Percentiles rank a stretch among this genome's conserved stretches.
phyloP scores from a whole-genome alignment of 2,329 filamentous ascomycete species.

The Lasiodiplodia hormozganensis region DNA sequence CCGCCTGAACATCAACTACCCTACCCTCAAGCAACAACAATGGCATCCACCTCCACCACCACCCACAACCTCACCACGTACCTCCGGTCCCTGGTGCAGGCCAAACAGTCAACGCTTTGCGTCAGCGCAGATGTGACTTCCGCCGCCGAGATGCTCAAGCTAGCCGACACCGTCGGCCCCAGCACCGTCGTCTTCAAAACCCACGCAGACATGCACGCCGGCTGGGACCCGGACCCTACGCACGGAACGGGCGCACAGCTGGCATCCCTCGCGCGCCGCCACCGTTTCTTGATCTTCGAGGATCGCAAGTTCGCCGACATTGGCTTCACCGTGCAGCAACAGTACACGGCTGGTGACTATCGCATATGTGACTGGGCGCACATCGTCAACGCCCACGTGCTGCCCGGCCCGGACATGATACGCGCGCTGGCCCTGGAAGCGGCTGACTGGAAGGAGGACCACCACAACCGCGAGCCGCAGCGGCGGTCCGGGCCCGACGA shows the following conservation, averaged over 20 bases:
- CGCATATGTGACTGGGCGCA: conserved; percentile 2
- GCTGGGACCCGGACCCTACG: neutral
- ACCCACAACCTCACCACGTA: neutral
- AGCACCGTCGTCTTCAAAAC: conserved; percentile 7
- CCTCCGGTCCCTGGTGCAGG: neutral
- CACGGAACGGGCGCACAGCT: neutral
- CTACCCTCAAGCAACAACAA: too few species aligned
- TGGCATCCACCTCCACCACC: too few species aligned
- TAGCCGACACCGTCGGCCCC: neutral
- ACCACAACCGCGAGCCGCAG: too few species aligned
- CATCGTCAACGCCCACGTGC: neutral
- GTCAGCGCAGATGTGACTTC: neutral
- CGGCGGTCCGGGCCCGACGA: too few species aligned
- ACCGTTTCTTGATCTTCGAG: conserved; percentile 1
- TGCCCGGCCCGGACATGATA: neutral
- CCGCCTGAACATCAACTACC: too few species aligned
- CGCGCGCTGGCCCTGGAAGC: neutral
- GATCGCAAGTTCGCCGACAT: neutral
- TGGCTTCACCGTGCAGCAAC: conserved; percentile 1
- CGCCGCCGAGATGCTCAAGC: neutral
- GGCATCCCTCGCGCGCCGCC: neutral
- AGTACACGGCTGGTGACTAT: neutral
- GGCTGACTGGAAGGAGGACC: neutral
- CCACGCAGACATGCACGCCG: neutral
- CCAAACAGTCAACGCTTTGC: neutral